Evolutionary conservation across 441 rosid species (phyloP), one percentile per base, ranked within the genome.

Genomic region (Breynia disticha): DNA sequence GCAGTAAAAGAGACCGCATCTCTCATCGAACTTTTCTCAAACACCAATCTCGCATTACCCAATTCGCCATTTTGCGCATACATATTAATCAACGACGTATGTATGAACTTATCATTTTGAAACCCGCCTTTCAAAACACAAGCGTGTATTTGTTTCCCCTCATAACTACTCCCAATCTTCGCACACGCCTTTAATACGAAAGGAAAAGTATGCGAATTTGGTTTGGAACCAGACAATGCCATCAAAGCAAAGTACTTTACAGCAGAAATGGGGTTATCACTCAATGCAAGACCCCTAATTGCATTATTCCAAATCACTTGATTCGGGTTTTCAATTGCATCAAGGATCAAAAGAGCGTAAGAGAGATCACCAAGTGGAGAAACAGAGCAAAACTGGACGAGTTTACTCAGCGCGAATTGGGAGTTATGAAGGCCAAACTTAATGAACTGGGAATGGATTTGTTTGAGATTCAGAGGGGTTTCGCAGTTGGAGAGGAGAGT

Each of bases 341-440:
- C 64, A 51, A 86, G 79, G 28, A 78, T 52, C 4, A 59, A 72
- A 3, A 78, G 64, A 9, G 82, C 87, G 12, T 80, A 84, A 22
- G 77, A 24, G 35, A 84, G 69, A 12, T 83, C 77, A 7, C 86
- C 81, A 17, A 28, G 65, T 9, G 81, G 86, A 0, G 95, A 79
- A 44, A 73, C 43, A 6, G 82, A 74, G 61, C 79, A 79, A 43
- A 80, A 70, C 51, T 82, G 72, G 35, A 84, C 44, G 67, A 84
- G 84, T 71, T 82, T 82, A 72, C 83, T 76, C 10, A 82, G 83
- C 17, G 81, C 81, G 56, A 75, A 84, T 19, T 79, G 82, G 81
- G 80, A 69, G 60, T 76, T 71, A 76, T 84, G 87, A 71, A 82
- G 90, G 37, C 93, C 90, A 0, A 80, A 73, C 54, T 71, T 84